Conservation (phyloP, 225 moss, liverwort and hornwort species). For the Thuidium tamariscinum region DNA sequence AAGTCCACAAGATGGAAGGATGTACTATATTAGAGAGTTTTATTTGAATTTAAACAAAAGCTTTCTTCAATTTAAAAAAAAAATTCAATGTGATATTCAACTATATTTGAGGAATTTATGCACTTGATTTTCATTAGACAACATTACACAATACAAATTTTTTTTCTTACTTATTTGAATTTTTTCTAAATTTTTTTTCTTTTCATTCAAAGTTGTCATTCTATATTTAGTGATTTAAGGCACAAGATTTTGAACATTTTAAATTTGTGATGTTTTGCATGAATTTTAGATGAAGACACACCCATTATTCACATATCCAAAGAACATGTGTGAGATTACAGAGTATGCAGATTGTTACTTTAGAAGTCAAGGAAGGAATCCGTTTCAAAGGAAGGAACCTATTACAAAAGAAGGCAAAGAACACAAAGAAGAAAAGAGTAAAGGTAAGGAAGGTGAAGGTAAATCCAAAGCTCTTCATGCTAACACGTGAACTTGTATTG, state of each 20-base stretch:
- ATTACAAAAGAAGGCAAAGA: slow-evolving; percentile 1
- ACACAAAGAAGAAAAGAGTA: slow-evolving; percentile 3
- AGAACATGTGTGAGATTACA: slow-evolving; percentile 18
- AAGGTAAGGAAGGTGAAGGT: background rate
- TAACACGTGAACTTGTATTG: background rate
- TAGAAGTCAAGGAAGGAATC: slow-evolving; percentile 19
- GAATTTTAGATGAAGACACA: slow-evolving; percentile 5
- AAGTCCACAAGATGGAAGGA: background rate
- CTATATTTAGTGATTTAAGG: fast-evolving
- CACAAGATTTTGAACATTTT: background rate
- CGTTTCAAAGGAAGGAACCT: slow-evolving; percentile 13
- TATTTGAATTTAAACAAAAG: background rate
- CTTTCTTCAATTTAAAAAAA: background rate
- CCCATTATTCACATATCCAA: slow-evolving; percentile 14
- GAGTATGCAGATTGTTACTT: slow-evolving; percentile 22
- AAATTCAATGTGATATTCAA: fast-evolving
- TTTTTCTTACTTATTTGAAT: background rate
- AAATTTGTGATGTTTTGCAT: background rate
- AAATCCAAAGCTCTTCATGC: background rate
- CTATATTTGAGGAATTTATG: background rate
- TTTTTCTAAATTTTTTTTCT: fast-evolving
- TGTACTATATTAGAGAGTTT: background rate
- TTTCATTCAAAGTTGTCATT: fast-evolving
- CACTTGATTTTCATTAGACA: fast-evolving
- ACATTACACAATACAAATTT: fast-evolving